phyloP scores from a whole-genome alignment of 2,329 filamentous ascomycete genomes.

The Thielaviopsis musarum region DNA sequence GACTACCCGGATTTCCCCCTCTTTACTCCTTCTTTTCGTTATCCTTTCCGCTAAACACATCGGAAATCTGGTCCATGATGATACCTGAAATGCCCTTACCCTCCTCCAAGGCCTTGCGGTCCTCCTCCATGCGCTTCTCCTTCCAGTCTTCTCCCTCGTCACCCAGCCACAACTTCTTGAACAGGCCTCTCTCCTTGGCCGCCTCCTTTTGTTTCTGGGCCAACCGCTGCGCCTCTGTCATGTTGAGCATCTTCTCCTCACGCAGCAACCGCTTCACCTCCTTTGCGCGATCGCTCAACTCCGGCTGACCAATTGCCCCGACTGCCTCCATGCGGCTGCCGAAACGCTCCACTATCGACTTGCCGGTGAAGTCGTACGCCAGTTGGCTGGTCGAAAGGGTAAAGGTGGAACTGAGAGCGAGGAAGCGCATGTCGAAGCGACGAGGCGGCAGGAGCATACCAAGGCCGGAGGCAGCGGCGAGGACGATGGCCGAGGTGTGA shows the following conservation, averaged over 20 bases:
- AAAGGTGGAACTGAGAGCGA: slow-evolving; percentile 31
- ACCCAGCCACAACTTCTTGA: slow-evolving; percentile 42
- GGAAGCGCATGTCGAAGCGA: slow-evolving; percentile 32
- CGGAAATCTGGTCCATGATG: slow-evolving; percentile 38
- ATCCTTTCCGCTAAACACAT: slow-evolving; percentile 30
- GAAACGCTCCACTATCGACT: slow-evolving; percentile 33
- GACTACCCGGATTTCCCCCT: background rate
- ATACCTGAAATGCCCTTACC: slow-evolving; percentile 39
- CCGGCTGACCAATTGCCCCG: slow-evolving; percentile 20
- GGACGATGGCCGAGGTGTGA: slow-evolving; percentile 31
- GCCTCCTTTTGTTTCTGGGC: slow-evolving; percentile 19
- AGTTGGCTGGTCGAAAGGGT: slow-evolving; percentile 39
- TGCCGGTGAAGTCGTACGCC: slow-evolving; percentile 37
- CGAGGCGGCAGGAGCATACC: slow-evolving; percentile 35
- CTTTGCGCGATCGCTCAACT: slow-evolving; percentile 39
- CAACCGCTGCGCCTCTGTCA: slow-evolving; percentile 18
- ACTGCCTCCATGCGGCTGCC: slow-evolving; percentile 26
- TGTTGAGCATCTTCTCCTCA: slow-evolving; percentile 25
- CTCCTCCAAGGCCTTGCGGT: slow-evolving; percentile 35
- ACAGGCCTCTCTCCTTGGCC: slow-evolving; percentile 17
- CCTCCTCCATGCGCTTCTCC: slow-evolving; percentile 32
- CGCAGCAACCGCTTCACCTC: slow-evolving; percentile 29
- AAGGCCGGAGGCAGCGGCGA: slow-evolving; percentile 30
- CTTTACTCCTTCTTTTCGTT: background rate
- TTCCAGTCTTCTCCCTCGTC: slow-evolving; percentile 37